phyloP scores from a whole-genome alignment of 2,329 filamentous ascomycete genomes.

The Rhexocercosporidium sp. region DNA sequence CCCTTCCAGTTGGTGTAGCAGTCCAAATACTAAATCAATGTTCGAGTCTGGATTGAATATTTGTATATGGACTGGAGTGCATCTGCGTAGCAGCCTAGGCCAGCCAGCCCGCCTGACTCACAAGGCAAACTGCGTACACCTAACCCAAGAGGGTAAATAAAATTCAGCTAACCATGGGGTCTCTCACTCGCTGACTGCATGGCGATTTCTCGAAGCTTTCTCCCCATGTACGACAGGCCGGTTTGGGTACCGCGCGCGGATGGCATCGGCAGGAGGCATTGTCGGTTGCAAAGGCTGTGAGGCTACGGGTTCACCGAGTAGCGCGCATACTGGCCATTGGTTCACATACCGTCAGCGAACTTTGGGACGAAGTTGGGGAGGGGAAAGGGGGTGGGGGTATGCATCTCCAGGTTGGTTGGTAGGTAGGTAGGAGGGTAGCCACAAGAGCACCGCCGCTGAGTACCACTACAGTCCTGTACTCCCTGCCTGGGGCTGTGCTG shows the following conservation, averaged over 20 bases:
- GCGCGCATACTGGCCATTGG: neutral
- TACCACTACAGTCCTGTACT: neutral
- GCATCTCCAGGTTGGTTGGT: no score
- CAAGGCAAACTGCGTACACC: conserved; percentile 7
- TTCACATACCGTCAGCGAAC: neutral
- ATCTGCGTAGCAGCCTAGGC: neutral
- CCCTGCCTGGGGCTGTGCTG: neutral
- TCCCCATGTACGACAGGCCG: neutral
- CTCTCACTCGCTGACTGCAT: neutral
- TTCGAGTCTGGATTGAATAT: neutral
- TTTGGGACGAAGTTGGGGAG: neutral
- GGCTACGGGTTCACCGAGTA: conserved; percentile 22
- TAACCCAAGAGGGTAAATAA: neutral
- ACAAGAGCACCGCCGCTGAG: no score
- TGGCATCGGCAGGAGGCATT: neutral
- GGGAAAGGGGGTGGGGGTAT: no score
- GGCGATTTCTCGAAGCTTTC: neutral
- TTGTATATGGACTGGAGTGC: neutral
- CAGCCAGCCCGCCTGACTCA: conserved; percentile 23
- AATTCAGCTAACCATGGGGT: conserved; percentile 12
- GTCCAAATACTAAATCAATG: neutral
- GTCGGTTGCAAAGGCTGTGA: conserved; percentile 13
- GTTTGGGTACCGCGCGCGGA: neutral
- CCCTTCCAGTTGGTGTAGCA: neutral
- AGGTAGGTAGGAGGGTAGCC: no score